Evolutionary conservation across 495 filamentous ascomycete species (phyloP), one percentile per base, ranked within the genome.

Genomic region (Viridothelium virens): DNA sequence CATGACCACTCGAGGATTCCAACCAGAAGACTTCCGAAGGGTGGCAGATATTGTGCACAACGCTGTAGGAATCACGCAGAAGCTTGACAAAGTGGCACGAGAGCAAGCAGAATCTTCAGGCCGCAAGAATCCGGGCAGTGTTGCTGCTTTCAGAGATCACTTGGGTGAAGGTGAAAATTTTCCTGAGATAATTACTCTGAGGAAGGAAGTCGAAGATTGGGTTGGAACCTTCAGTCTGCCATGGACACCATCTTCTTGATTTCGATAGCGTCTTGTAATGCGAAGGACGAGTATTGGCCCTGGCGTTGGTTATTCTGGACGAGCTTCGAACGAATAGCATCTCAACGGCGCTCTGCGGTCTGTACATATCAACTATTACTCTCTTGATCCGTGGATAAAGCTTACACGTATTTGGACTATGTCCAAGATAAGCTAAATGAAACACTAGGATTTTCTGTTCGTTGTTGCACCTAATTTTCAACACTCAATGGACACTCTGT

Each of bases 1-100:
- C 74, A 98, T 98, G 94, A 98, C 94, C 16, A 97, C 94, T 2
- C 83, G 94, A 56, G 95, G 95, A 3, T 92, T 98, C 76, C 80
- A 82, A 67, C 86, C 92, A 62, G 86, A 87, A 38, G 94, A 98
- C 75, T 98, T 98, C 76, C 82, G 82, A 65, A 84, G 91, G 4
- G 92, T 98, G 11, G 94, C 91, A 12, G 91, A 93, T 70, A 89
- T 97, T 63, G 91, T 98, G n/a, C 90, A 96, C 74, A 86, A 91
- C 36, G 89, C 91, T 12, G 92, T 97, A 14, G 85, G 82, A 2
- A 91, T 98, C 70, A 90, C 93, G 1, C 85, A 89, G 73, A 80
- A 87, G 66, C 78, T 97, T 14, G 91, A 97, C 73, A 93, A 91
- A 79, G 82, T 82, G 31, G 92, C 90, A 6, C 83, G 82, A 70